phyloP scores from a whole-genome alignment of 225 moss, liverwort and hornwort genomes.

The Bryum argenteum region DNA sequence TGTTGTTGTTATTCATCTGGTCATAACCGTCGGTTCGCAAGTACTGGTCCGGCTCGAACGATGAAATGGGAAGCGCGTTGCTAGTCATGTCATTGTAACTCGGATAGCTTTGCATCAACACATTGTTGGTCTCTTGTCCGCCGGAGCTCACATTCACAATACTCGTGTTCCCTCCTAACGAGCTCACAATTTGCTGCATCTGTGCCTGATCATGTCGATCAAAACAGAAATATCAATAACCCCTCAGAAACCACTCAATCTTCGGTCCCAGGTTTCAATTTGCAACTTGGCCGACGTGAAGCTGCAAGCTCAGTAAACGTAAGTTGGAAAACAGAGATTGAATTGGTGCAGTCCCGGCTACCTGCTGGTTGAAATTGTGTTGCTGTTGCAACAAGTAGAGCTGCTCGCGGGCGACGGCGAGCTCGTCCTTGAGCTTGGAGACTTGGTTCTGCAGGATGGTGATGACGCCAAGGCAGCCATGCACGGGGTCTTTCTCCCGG shows the following conservation, averaged over 20 bases:
- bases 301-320: slow-evolving; percentile 7
- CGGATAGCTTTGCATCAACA: slow-evolving; percentile 49
- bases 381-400: slow-evolving; percentile 54
- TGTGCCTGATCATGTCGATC: slow-evolving; percentile 35
- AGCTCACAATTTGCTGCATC: slow-evolving; percentile 54
- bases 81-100: slow-evolving; percentile 45
- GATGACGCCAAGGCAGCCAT: slow-evolving; percentile 66
- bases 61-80: slow-evolving; percentile 34
- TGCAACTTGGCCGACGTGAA: slow-evolving; percentile 16
- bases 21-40: slow-evolving; percentile 51
- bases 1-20: slow-evolving; percentile 15
- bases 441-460: slow-evolving; percentile 62
- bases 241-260: not conserved
- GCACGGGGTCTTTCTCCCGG: slow-evolving; percentile 66
- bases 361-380: slow-evolving; percentile 56
- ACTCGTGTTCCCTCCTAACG: slow-evolving; percentile 49
- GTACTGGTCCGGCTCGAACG: slow-evolving; percentile 57
- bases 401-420: slow-evolving; percentile 51
- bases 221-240: not conserved
- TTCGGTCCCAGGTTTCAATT: too few species aligned
- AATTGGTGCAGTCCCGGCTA: not conserved
- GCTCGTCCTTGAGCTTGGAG: slow-evolving; percentile 56
- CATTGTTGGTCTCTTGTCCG: slow-evolving; percentile 37
- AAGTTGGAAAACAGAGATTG: not conserved
- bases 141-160: slow-evolving; percentile 50